Evolutionary conservation across 73 alveolate genomes (phyloP), one percentile per base, ranked within the genome.

Genomic region (Uronychia setigera): DNA sequence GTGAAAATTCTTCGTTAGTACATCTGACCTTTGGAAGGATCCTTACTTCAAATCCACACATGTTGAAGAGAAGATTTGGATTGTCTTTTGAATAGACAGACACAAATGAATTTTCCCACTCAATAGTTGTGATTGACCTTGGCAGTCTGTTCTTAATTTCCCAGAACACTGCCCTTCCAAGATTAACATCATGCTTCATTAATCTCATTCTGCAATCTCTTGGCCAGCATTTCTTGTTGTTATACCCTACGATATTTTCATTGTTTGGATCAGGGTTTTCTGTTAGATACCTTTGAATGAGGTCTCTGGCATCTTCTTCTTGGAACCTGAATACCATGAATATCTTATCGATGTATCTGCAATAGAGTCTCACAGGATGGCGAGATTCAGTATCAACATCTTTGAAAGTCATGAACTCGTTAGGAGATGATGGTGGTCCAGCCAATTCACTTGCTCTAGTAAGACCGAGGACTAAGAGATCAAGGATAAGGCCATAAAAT

Each of bases 181-280:
- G 94, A 94, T 99, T 99, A 29, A 99, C 99, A 95, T 99, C 99
- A 88, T 98, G 99, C 90, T 99, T 99, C 99, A 99, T 98, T 82
- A 99, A 89, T 84, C 99, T 97, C 99, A 99, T 99, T 84, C 99
- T 95, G 92, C 99, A 98, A 85, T 99, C 99, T 59, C 98, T 97
- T 26, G 99, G 99, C 99, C 99, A 99, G 93, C 99, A 98, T 94
- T 96, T 99, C 95, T 98, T 99, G 93, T 98, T 98, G 91, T 98
- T 98, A 94, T 98, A 98, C 76, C 99, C 99, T 59, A 98, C 98
- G 25, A 98, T 94, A 86, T 99, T 99, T 92, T 99, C 99, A 90
- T 99, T 99, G 92, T 99, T 99, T 33, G 99, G 99, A 89, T 99
- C 99, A 58, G 99, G 99, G 93, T 99, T 98, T 88, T 99, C 99